Evolutionary conservation across 169 alveolate species (phyloP), one percentile per base, ranked within the genome.

Genomic region (Cryptosporidium baileyi): DNA sequence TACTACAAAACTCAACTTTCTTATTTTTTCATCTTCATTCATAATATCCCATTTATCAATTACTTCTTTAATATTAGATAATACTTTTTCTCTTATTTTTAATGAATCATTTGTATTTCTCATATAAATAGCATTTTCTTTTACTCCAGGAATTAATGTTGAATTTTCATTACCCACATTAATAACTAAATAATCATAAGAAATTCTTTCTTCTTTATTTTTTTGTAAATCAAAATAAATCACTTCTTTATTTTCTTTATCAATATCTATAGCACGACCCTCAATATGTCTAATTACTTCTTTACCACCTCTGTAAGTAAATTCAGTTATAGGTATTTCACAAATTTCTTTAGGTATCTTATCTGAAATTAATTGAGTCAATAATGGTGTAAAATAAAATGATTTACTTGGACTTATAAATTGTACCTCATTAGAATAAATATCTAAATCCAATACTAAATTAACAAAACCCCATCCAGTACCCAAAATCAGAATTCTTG

Each of bases 401-500:
- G 24, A 19, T n/a, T 54, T 59, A 30, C 54, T 51, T 30, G 63
- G 85, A 24, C 67, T 59, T 36, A 74, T 74, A 15, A 74, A 67
- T 22, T 32, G 17, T 30, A 74, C 57, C 28, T 74, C 85, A 61
- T 54, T 32, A 3, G 65, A 54, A 52, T 1, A 52, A 1, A 74
- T 45, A 15, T 74, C 74, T 11, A 74, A 59, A 11, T 59, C 57
- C 0, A 19, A 8, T 15, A 67, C 51, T 36, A 74, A 32, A 15
- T 24, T 57, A 32, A 57, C 43, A 43, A 74, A 74, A n/a, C 85
- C 85, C 85, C 85, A 74, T 2, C 85, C 85, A 1, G 74, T 59
- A 1, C 85, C 85, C 24, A 74, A 4, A 34, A 74, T 52, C 6
- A 19, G 57, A 22, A 13, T 19, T 74, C 44, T 36, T 38, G 15